A percentile compares a stretch with the other conserved stretches of the same genome.
Evolutionary conservation across 2,329 filamentous ascomycete species (phyloP).

Genomic region (Thielaviopsis punctulata): DNA sequence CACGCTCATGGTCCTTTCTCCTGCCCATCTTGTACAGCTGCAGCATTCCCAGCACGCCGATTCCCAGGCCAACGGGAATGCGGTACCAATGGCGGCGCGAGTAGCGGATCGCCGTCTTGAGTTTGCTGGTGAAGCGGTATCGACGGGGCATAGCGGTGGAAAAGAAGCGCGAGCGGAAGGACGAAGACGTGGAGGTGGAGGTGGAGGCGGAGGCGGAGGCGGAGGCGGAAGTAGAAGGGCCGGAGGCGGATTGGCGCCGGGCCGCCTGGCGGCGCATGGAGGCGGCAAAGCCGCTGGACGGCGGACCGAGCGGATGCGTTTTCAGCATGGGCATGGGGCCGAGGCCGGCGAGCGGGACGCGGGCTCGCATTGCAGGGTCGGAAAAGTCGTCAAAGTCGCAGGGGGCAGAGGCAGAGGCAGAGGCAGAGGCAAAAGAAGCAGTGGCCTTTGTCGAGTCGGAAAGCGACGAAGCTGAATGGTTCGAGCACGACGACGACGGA

Average conservation of each 20-base stretch:
- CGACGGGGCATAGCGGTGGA: slow-evolving; percentile 7
- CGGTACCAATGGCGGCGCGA: slow-evolving; percentile 54
- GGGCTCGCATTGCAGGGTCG: slow-evolving; percentile 8
- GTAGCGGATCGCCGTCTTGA: slow-evolving; percentile 8
- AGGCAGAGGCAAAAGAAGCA: not conserved
- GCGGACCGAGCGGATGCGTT: slow-evolving; percentile 8
- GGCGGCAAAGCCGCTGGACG: slow-evolving; percentile 9
- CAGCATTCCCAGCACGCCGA: slow-evolving; percentile 65
- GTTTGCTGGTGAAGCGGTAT: slow-evolving; percentile 9
- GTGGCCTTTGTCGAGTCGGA: too few species aligned
- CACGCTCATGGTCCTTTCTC: slow-evolving; percentile 22
- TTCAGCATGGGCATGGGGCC: slow-evolving; percentile 11
- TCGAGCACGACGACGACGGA: slow-evolving; percentile 7
- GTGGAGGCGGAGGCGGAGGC: too few species aligned
- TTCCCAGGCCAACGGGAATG: slow-evolving; percentile 72
- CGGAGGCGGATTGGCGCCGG: not conserved
- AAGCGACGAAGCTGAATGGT: not conserved
- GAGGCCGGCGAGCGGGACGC: slow-evolving; percentile 4
- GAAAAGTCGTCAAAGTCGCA: slow-evolving; percentile 2
- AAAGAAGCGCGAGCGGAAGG: slow-evolving; percentile 8
- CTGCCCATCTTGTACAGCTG: slow-evolving; percentile 64
- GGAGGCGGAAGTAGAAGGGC: too few species aligned
- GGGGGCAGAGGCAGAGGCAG: not conserved
- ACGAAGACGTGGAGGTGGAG: too few species aligned
- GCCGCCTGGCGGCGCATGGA: slow-evolving; percentile 7